A percentile compares a stretch with the other conserved stretches of the same genome.
phyloP scores from a whole-genome alignment of 495 filamentous ascomycete genomes.

The Annulohypoxylon nitens region DNA sequence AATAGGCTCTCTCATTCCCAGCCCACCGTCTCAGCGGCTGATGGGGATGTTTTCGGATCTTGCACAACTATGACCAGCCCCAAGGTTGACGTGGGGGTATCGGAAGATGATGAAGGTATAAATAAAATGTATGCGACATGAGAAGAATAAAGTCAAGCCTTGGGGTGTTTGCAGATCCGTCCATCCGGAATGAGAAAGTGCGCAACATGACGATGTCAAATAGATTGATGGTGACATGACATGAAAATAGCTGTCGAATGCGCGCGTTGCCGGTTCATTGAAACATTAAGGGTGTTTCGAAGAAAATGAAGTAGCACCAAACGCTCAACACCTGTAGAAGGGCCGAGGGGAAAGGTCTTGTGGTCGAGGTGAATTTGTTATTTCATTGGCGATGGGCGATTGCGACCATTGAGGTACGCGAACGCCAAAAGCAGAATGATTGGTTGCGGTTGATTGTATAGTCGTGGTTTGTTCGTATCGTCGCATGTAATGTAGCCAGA shows the following conservation, averaged over 20 bases:
- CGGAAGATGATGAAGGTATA: slow-evolving; percentile 34
- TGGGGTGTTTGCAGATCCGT: slow-evolving; percentile 34
- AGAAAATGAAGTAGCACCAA: slow-evolving; percentile 45
- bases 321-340: slow-evolving; percentile 50
- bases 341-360: slow-evolving; percentile 40
- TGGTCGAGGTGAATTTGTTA: slow-evolving; percentile 36
- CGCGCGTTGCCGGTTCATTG: slow-evolving; percentile 44
- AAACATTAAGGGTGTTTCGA: slow-evolving; percentile 48
- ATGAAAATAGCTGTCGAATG: slow-evolving; percentile 1
- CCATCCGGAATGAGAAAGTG: slow-evolving; percentile 16
- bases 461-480: slow-evolving; percentile 46
- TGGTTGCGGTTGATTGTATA: slow-evolving; percentile 34
- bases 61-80: slow-evolving; percentile 43
- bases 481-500: slow-evolving; percentile 48
- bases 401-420: slow-evolving; percentile 26
- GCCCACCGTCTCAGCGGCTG: slow-evolving; percentile 17
- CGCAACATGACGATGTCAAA: slow-evolving; percentile 7
- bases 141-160: slow-evolving; percentile 41
- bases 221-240: slow-evolving; percentile 10
- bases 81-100: slow-evolving; percentile 41
- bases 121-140: slow-evolving; percentile 34
- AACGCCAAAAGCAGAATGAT: slow-evolving; percentile 21
- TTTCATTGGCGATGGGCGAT: slow-evolving; percentile 23
- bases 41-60: slow-evolving; percentile 28
- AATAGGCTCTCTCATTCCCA: slow-evolving; percentile 27